Conservation (phyloP, 805 yeast genomes). For the Candida manassasensis region DNA sequence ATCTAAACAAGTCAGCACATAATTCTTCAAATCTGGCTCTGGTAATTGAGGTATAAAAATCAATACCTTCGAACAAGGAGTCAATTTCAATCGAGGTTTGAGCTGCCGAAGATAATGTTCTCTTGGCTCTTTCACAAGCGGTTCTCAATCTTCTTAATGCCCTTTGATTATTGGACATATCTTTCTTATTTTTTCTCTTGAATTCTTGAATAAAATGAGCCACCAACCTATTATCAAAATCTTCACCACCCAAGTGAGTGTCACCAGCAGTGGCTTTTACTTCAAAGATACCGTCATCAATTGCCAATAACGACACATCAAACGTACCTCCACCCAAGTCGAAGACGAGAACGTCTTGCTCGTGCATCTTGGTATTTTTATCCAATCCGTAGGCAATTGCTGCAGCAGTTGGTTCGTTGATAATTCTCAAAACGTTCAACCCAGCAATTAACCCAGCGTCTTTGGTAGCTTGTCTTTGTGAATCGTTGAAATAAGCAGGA, state of each 20-base stretch:
- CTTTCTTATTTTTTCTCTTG: conserved; percentile 89
- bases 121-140: conserved; percentile 97
- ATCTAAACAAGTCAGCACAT: conserved; percentile 87
- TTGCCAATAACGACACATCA: conserved; percentile 82
- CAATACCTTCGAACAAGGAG: conserved; percentile 90
- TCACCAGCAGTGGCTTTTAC: conserved; percentile 94
- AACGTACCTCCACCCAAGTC: conserved; percentile 98
- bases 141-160: conserved; percentile 92
- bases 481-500: conserved; percentile 41
- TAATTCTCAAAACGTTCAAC: conserved; percentile 40
- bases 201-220: conserved; percentile 87
- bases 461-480: conserved; percentile 43
- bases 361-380: conserved; percentile 46
- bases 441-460: conserved; percentile 45
- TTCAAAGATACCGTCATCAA: conserved; percentile 89
- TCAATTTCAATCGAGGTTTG: conserved; percentile 95
- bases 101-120: conserved; percentile 92
- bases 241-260: conserved; percentile 97
- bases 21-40: conserved; percentile 98
- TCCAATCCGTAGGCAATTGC: conserved; percentile 44
- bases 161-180: conserved; percentile 74
- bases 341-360: conserved; percentile 85
- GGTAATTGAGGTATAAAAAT: conserved; percentile 89
- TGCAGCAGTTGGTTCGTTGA: conserved; percentile 44
- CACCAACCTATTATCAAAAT: conserved; percentile 85